These are phyloP conservation scores for Polytrichum formosum DNA, from an alignment of 225 moss, liverwort and hornwort species.

Conservation along the genomic window DNA sequence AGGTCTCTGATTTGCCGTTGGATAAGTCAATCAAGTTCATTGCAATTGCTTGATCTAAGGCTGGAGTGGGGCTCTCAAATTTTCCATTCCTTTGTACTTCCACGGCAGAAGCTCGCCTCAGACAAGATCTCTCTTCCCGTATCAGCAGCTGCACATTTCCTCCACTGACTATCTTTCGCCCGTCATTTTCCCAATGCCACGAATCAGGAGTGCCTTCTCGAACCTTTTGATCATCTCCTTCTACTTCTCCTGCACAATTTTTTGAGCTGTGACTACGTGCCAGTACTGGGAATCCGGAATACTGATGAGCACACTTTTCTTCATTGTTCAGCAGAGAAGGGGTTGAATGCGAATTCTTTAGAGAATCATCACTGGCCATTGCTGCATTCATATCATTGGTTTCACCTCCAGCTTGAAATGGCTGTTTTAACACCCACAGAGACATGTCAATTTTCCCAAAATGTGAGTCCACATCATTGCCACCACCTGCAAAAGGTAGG, in stretches of 20 bases:
- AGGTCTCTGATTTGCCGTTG: constrained; percentile 1
- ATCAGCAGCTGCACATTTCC: constrained; percentile 12
- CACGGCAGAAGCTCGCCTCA: neutral
- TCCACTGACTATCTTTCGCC: constrained; percentile 1
- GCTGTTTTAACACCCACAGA: too few species aligned
- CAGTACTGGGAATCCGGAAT: too few species aligned
- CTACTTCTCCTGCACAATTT: neutral
- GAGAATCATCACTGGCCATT: too few species aligned
- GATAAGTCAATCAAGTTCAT: neutral
- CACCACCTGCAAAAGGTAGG: too few species aligned
- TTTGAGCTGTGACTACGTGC: neutral
- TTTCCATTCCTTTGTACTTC: neutral
- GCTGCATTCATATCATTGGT: too few species aligned
- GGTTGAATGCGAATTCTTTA: too few species aligned
- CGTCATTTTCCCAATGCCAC: neutral
- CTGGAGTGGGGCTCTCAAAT: neutral
- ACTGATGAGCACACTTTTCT: too few species aligned
- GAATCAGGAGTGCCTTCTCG: neutral
- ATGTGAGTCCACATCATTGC: too few species aligned
- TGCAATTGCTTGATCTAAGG: neutral
- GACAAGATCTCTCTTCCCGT: constrained; percentile 3
- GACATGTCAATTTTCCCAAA: too few species aligned
- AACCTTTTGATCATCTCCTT: constrained; percentile 1
- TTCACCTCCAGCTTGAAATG: too few species aligned
- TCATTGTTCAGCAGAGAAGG: too few species aligned